Base-by-base conservation (phyloP, 2,329 filamentous ascomycete genomes). In the Beauveria pseudobassiana region DNA sequence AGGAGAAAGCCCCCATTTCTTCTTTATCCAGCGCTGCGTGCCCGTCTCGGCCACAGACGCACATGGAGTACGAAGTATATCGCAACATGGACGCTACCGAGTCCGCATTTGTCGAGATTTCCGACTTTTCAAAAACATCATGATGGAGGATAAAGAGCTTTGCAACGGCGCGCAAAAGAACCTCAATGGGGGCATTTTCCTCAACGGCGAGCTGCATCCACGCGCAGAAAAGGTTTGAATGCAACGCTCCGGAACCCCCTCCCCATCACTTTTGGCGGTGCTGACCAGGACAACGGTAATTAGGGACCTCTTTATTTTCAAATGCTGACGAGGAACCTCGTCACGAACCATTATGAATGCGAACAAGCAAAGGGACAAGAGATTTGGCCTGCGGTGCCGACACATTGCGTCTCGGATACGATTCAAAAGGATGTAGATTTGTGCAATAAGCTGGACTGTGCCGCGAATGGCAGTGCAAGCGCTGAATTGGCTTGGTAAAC, bases 171-270 rank as follows among this genome's bases (percentile, higher is more conserved):
- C 80, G 1, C 80, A 82, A 64, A 71, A 74, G 63, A 83, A 83
- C 69, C 72, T 83, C 63, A 77, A 80, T 62, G 72, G 75, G 0
- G 80, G 80, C 1, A 74, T 82, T 22, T 82, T 80, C 63, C 68
- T 80, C 67, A 80, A 78, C 64, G 80, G 81, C 61, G 77, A 81
- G 65, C 69, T 82, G 62, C 80, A 83, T 65, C 79, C 80, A 0
- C 71, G 76, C n/a, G 76, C 77, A 66, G 80, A 83, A 67, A 78
- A 79, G 59, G 22, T 24, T 24, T 24, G 22, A 24, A 24, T 24
- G 22, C 22, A 24, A 24, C 22, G 5, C 10, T 34, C 10, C 7
- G 20, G 12, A 34, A 10, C 22, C 22, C 22, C 22, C 22, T 3
- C 22, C 22, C 22, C 22, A 24, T 24, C 22, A 24, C 22, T 24